Base-by-base conservation (phyloP, 108 stramenopile species). In the Hondaea fermentalgiana region DNA sequence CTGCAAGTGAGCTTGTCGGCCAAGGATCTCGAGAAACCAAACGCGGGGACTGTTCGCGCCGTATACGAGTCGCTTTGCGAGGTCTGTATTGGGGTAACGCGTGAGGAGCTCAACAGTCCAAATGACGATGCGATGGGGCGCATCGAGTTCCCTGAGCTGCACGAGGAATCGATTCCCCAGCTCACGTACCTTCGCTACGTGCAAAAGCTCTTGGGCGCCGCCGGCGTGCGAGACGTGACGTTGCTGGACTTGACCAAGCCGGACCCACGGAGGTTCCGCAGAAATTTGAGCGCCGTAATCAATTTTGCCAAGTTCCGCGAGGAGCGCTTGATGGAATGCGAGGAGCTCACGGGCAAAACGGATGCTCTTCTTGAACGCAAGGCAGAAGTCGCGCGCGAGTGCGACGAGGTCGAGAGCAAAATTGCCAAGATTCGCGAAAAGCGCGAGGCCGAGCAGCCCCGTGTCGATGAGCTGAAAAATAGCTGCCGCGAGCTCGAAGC, bases 241-340 rank as follows among this genome's bases (percentile, higher is more conserved):
- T 42, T 94, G 21, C 64, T 89, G 47, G 94, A 94, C 60, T 14
- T 91, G 49, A 17, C 83, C 16, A 23, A 59, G 16, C 92, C 92
- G 23, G 21, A 29, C 6, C 44, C 87, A 3, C 44, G 59, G 42
- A 72, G 93, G 10, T 88, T 94, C 6, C 58, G 76, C 19, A 49
- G 91, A 57, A 91, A 93, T 28, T 89, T 94, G 43, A 91, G 91
- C 49, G 93, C 92, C 25, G 91, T 92, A 44, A 91, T 94, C 88
- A 94, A 94, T 87, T 94, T 94, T 28, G 55, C 88, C 83, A 93
- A 92, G 55, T 94, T 93, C 59, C 89, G 93, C 28, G 91, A 91
- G 58, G 92, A 91, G 72, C 87, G 90, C 12, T 45, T 92, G 17
- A n/a, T 72, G 49, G 44, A 87, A 21, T 89, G 57, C 60, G 25